Percentiles rank a stretch among this genome's conserved stretches.
Conservation (phyloP, 2,329 filamentous ascomycete genomes). For the Ilyonectria destructans region DNA sequence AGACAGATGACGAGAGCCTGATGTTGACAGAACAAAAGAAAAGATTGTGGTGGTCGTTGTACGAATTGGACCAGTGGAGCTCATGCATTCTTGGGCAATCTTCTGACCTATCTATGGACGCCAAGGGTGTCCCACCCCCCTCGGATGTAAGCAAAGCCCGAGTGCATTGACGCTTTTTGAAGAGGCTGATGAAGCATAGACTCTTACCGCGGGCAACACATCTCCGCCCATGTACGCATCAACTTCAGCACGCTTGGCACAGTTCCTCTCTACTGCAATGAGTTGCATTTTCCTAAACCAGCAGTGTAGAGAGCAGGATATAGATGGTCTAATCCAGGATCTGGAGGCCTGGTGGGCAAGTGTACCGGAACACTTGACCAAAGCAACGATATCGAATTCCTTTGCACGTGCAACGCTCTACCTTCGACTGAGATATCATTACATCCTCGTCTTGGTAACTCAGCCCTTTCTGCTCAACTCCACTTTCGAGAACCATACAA, state of each 20-base stretch:
- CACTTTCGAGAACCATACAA: neutral
- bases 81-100: neutral
- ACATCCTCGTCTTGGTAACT: neutral
- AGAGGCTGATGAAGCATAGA: neutral
- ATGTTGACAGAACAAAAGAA: conserved; percentile 6
- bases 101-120: neutral
- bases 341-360: conserved; percentile 1
- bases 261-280: neutral
- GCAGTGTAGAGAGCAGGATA: neutral
- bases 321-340: neutral
- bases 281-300: conserved; percentile 8
- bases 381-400: neutral
- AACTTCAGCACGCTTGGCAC: neutral
- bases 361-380: conserved; percentile 1
- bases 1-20: neutral
- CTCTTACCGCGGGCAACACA: neutral
- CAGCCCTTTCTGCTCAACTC: neutral
- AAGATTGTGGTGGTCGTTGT: conserved; percentile 5
- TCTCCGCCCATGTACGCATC: conserved; percentile 1
- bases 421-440: conserved; percentile 7
- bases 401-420: neutral
- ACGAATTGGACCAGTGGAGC: conserved; percentile 6
- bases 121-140: neutral
- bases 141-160: neutral
- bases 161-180: no score